These are phyloP conservation scores for Leptodermis oblonga DNA, from an alignment of 257 asterid species.

Conservation along the genomic window DNA sequence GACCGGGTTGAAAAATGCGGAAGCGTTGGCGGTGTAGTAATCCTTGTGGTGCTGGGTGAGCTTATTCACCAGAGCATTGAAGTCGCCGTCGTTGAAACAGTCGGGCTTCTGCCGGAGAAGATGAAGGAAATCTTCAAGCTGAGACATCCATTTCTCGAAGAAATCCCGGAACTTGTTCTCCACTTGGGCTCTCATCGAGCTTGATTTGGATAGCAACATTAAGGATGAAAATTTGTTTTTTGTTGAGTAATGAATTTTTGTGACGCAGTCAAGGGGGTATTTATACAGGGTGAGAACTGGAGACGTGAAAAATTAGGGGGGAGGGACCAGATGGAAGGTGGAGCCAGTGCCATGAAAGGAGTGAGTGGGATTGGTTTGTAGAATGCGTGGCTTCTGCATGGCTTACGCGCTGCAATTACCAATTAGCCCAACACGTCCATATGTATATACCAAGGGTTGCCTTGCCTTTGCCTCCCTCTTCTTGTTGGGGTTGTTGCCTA, in stretches of 20 bases:
- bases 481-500: no score
- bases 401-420: conserved; percentile 22
- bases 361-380: conserved; percentile 11
- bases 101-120: conserved; percentile 15
- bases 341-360: conserved; percentile 26
- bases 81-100: not conserved
- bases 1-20: conserved; percentile 44
- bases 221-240: no score
- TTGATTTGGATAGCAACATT: no score
- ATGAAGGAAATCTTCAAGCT: conserved; percentile 41
- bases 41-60: conserved; percentile 66
- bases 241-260: no score
- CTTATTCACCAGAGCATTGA: conserved; percentile 25
- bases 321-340: conserved; percentile 21
- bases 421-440: no score
- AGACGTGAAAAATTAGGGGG: conserved; percentile 2
- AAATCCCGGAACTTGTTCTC: conserved; percentile 38
- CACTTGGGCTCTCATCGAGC: conserved; percentile 32
- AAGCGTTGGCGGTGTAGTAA: conserved; percentile 43
- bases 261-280: no score
- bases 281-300: no score
- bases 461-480: no score
- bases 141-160: conserved; percentile 50
- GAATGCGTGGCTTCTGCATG: conserved; percentile 33
- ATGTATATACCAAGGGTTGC: conserved; percentile 8